phyloP scores from a whole-genome alignment of 2,329 filamentous ascomycete species.

The Neoascochyta sp. region DNA sequence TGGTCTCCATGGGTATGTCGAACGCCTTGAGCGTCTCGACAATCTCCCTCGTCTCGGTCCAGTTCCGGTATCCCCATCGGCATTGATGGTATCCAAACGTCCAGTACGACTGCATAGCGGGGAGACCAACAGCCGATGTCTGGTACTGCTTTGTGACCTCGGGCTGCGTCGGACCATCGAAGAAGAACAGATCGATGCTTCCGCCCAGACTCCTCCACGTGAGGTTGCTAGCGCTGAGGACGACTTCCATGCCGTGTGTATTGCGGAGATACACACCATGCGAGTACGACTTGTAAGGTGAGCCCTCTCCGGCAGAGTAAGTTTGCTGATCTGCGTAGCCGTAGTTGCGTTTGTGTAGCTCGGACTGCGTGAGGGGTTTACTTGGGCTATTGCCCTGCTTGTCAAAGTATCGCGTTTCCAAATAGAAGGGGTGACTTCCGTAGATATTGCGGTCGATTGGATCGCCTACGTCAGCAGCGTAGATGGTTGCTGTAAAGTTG shows the following conservation, averaged over 20 bases:
- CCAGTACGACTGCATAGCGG: constrained; percentile 75
- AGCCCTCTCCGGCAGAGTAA: constrained; percentile 24
- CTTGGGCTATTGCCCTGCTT: constrained; percentile 47
- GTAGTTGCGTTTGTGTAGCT: constrained; percentile 38
- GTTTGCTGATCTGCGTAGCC: constrained; percentile 4
- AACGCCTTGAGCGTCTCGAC: constrained; percentile 53
- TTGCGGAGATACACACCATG: constrained; percentile 78
- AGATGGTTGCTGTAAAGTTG: constrained; percentile 67
- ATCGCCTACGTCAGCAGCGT: constrained; percentile 65
- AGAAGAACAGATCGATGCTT: constrained; percentile 75
- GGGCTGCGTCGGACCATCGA: constrained; percentile 65
- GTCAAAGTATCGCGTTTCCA: constrained; percentile 74
- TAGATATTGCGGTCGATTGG: constrained; percentile 67
- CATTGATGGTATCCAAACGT: constrained; percentile 81
- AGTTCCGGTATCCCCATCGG: constrained; percentile 76
- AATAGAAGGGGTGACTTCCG: constrained; percentile 72
- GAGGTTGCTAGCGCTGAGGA: constrained; percentile 60
- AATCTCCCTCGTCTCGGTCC: constrained; percentile 60
- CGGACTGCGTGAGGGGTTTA: constrained; percentile 52
- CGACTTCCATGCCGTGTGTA: constrained; percentile 69
- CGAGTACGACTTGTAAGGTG: constrained; percentile 62
- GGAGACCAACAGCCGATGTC: constrained; percentile 61
- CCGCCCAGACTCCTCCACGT: constrained; percentile 75
- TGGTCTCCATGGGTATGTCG: constrained; percentile 51
- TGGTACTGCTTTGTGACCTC: constrained; percentile 71